A percentile compares a stretch with the other conserved stretches of the same genome.
Evolutionary conservation across 768 basidiomycete species (phyloP).

Genomic region (Sarcomyxa edulis): DNA sequence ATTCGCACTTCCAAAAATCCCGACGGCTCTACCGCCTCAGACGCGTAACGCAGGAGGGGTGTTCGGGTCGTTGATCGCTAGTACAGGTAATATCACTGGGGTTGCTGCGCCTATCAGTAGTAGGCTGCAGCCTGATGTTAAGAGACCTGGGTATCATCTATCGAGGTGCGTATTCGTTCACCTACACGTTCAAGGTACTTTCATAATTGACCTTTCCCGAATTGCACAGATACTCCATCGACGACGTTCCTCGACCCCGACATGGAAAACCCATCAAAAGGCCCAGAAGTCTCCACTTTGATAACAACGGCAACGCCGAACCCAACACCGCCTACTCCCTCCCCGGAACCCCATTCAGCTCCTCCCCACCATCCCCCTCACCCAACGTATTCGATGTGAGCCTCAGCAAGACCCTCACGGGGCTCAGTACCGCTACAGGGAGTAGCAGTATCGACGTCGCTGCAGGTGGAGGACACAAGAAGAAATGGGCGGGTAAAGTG

Average conservation of each 20-base stretch:
- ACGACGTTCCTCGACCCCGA: background rate
- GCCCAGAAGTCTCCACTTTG: background rate
- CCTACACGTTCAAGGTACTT: no score
- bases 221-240: background rate
- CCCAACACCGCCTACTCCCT: conserved; percentile 5
- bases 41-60: no score
- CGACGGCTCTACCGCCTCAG: conserved; percentile 12
- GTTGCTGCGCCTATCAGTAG: no score
- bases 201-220: background rate
- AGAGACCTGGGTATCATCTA: conserved; percentile 60
- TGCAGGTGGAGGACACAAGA: no score
- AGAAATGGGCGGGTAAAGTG: conserved; percentile 13
- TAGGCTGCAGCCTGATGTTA: no score
- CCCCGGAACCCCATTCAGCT: conserved; percentile 1
- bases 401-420: no score
- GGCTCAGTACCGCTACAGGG: no score
- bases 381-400: conserved; percentile 8
- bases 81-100: no score
- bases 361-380: conserved; percentile 8
- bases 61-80: no score
- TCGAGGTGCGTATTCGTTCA: conserved; percentile 38
- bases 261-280: background rate
- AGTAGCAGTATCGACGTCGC: no score
- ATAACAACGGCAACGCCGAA: background rate
- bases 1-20: conserved; percentile 5